A percentile compares a stretch with the other conserved stretches of the same genome.
Evolutionary conservation across 352 stramenopile species (phyloP).

Genomic region (Pythium chondricola): DNA sequence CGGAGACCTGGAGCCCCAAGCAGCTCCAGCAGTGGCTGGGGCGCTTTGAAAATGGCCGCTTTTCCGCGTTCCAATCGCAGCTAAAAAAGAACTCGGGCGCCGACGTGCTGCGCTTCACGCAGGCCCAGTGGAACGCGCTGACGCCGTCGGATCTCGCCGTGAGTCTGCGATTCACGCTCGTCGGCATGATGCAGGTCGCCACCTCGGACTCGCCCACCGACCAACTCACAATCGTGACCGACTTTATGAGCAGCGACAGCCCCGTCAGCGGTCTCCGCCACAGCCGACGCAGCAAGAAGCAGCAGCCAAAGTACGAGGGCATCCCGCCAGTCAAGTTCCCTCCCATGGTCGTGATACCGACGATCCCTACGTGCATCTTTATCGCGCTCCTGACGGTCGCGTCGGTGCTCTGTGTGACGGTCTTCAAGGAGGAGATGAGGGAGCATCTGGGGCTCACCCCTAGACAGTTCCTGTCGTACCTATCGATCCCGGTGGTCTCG

Average conservation of each 20-base stretch:
- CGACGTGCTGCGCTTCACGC: conserved; percentile 64
- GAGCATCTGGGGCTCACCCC: conserved; percentile 46
- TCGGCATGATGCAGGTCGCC: conserved; percentile 83
- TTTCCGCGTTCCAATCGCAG: conserved; percentile 38
- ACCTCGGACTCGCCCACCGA: conserved; percentile 35
- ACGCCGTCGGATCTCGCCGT: conserved; percentile 58
- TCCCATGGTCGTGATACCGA: conserved; percentile 74
- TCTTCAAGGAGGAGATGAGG: conserved; percentile 50
- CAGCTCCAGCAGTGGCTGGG: conserved; percentile 74
- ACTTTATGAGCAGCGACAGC: conserved; percentile 42
- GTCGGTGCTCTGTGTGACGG: conserved; percentile 67
- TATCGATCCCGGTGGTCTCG: conserved; percentile 80
- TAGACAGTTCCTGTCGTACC: conserved; percentile 66
- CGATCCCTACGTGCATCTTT: conserved; percentile 42
- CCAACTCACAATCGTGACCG: conserved; percentile 65
- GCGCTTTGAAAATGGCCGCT: conserved; percentile 70
- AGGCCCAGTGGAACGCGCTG: conserved; percentile 48
- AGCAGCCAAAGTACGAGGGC: conserved; percentile 14
- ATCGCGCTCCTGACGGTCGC: conserved; percentile 45
- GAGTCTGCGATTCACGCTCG: conserved; percentile 78
- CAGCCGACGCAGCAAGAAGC: not conserved
- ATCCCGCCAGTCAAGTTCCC: conserved; percentile 65
- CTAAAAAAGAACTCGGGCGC: conserved; percentile 55
- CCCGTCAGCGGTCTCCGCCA: conserved; percentile 6
- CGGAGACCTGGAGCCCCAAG: conserved; percentile 73